phyloP scores from a whole-genome alignment of 2,329 filamentous ascomycete species.

The Hawksworthiomyces lignivorus region DNA sequence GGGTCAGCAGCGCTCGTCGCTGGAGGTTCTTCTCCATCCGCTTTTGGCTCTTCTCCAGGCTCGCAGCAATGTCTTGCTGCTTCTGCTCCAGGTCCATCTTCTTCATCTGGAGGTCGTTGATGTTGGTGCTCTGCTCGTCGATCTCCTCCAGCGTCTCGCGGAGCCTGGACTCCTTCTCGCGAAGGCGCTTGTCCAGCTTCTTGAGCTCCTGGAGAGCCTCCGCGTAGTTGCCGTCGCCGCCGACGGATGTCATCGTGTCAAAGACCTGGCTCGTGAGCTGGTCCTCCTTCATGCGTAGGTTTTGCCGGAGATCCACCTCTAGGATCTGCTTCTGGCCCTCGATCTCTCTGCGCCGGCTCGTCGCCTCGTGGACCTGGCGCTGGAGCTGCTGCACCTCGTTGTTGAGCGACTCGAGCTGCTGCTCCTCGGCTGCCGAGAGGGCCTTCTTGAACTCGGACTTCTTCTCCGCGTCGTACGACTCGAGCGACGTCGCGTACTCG shows the following conservation, averaged over 20 bases:
- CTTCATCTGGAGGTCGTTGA: constrained; percentile 47
- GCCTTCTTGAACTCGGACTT: constrained; percentile 87
- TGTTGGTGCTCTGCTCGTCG: constrained; percentile 41
- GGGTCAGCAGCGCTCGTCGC: constrained; percentile 71
- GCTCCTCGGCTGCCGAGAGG: constrained; percentile 74
- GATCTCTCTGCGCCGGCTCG: constrained; percentile 64
- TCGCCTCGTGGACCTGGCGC: constrained; percentile 68
- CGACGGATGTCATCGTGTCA: constrained; percentile 43
- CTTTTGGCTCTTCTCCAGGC: constrained; percentile 81
- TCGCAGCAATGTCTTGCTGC: constrained; percentile 66
- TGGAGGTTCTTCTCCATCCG: constrained; percentile 87
- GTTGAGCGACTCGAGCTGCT: constrained; percentile 65
- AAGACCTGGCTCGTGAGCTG: constrained; percentile 72
- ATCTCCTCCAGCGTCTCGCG: constrained; percentile 67
- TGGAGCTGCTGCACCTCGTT: constrained; percentile 64
- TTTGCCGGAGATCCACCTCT: constrained; percentile 82
- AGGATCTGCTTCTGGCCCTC: constrained; percentile 76
- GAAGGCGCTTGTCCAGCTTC: constrained; percentile 62
- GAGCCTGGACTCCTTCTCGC: constrained; percentile 60
- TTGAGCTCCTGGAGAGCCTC: constrained; percentile 77
- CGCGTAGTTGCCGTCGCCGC: constrained; percentile 58
- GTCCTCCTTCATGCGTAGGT: constrained; percentile 78
- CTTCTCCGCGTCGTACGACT: constrained; percentile 72
- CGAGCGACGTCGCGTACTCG: constrained; percentile 65
- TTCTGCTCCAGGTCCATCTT: constrained; percentile 60